phyloP scores from a whole-genome alignment of 116 monocot species.

The Iris pallida region DNA sequence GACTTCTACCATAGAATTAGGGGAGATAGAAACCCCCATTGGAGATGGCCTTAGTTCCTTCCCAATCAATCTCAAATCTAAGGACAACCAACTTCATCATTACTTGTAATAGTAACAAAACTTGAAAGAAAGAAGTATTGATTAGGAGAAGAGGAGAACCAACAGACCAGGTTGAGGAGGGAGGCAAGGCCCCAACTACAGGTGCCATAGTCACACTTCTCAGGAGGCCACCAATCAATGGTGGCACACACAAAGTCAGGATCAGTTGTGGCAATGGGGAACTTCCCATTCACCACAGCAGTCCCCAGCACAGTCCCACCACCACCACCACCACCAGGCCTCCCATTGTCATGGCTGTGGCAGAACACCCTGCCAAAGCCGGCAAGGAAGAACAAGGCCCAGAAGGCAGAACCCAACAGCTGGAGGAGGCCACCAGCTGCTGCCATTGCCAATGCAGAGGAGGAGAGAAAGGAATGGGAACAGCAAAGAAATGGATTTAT shows the following conservation, averaged over 20 bases:
- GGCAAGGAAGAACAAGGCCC: not conserved
- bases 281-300: constrained; percentile 36
- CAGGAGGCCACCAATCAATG: constrained; percentile 95
- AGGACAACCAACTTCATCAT: not conserved
- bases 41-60: too few relatives aligned
- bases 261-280: constrained; percentile 46
- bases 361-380: not conserved
- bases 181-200: constrained; percentile 87
- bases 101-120: not conserved
- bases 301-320: constrained; percentile 17
- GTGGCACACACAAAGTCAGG: constrained; percentile 77
- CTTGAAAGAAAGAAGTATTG: not conserved
- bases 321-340: constrained; percentile 5
- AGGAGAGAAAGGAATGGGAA: too few relatives aligned
- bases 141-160: not conserved
- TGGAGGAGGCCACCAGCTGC: too few relatives aligned
- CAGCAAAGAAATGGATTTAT: too few relatives aligned
- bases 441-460: too few relatives aligned
- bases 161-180: constrained; percentile 77
- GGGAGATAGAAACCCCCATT: too few relatives aligned
- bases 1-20: too few relatives aligned
- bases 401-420: not conserved
- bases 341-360: too few relatives aligned
- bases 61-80: not conserved
- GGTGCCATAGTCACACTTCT: constrained; percentile 87